A percentile compares a stretch with the other conserved stretches of the same genome.
phyloP scores from a whole-genome alignment of 371 early-diverging fungal genomes.

The Massospora cicadina region DNA sequence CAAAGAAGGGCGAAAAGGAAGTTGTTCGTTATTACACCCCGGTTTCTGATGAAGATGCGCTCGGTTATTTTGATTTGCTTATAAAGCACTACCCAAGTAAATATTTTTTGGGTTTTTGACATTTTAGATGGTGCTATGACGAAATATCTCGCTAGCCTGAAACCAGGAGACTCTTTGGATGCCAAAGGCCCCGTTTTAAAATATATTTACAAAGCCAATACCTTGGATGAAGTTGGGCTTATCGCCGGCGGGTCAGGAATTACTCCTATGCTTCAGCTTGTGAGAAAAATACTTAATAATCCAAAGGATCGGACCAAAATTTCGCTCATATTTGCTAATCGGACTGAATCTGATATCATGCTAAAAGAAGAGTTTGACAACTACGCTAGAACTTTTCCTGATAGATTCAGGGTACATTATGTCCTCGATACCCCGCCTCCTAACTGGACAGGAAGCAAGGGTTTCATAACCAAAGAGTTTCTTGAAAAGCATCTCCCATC shows the following conservation, averaged over 20 bases:
- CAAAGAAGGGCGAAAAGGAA: conserved; percentile 38
- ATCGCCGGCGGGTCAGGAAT: conserved; percentile 87
- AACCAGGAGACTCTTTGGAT: conserved; percentile 63
- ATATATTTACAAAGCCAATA: conserved; percentile 53
- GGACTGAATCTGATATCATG: conserved; percentile 69
- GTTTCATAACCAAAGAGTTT: conserved; percentile 48
- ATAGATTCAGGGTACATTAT: conserved; percentile 62
- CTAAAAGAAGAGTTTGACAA: conserved; percentile 59
- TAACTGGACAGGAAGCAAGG: conserved; percentile 44
- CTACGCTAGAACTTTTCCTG: conserved; percentile 44
- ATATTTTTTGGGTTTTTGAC: conserved; percentile 5
- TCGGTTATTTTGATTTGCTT: conserved; percentile 70
- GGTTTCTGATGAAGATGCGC: conserved; percentile 40
- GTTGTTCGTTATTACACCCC: conserved; percentile 90
- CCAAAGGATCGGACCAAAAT: conserved; percentile 68
- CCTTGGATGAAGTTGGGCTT: conserved; percentile 63
- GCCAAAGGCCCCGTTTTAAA: conserved; percentile 87
- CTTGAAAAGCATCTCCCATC: conserved; percentile 42
- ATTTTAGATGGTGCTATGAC: conserved; percentile 7
- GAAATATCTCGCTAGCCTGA: conserved; percentile 48
- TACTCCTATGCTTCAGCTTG: conserved; percentile 81
- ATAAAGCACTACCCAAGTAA: conserved; percentile 52
- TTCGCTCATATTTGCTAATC: conserved; percentile 74
- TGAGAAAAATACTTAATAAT: conserved; percentile 43
- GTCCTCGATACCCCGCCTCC: conserved; percentile 50